These are phyloP conservation scores for Penicillium robsamsonii DNA, from an alignment of 495 filamentous ascomycete species.

Conservation along the genomic window DNA sequence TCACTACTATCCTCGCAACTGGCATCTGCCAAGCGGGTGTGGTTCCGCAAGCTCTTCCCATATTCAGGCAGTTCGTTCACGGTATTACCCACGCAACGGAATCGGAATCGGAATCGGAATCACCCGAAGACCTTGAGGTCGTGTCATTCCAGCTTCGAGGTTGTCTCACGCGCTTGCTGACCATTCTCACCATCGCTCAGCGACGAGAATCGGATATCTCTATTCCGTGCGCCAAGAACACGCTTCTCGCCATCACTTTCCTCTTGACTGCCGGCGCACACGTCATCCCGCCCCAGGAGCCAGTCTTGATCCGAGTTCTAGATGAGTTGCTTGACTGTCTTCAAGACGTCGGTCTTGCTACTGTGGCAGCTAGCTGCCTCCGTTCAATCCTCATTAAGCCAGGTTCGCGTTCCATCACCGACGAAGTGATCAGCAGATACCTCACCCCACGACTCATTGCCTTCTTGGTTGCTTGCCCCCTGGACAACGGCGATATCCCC, in stretches of 20 bases:
- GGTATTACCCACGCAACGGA: conserved; percentile 57
- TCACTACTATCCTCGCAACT: conserved; percentile 86
- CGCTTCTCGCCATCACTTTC: conserved; percentile 81
- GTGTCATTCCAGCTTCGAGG: conserved; percentile 61
- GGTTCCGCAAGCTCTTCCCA: conserved; percentile 86
- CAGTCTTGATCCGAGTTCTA: conserved; percentile 64
- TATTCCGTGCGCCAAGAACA: conserved; percentile 88
- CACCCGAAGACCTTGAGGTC: conserved; percentile 31
- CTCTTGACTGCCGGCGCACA: conserved; percentile 78
- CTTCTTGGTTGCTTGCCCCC: conserved; percentile 65
- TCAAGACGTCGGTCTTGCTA: conserved; percentile 72
- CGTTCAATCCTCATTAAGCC: conserved; percentile 77
- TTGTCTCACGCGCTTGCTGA: conserved; percentile 73
- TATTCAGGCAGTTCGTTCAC: conserved; percentile 84
- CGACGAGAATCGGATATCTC: conserved; percentile 77
- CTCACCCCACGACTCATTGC: conserved; percentile 73
- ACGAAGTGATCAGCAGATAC: conserved; percentile 69
- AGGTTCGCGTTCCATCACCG: conserved; percentile 59
- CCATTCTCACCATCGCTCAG: conserved; percentile 78
- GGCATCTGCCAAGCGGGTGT: conserved; percentile 81
- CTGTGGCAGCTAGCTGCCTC: conserved; percentile 83
- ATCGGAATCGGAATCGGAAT: conserved; percentile 39
- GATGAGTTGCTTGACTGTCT: conserved; percentile 82
- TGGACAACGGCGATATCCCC: conserved; percentile 48
- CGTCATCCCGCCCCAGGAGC: conserved; percentile 68